Percentiles rank a stretch among this genome's conserved stretches.
These are phyloP conservation scores for Salicornia ramosissima DNA, from an alignment of 148 eudicot species.

Conservation along the genomic window DNA sequence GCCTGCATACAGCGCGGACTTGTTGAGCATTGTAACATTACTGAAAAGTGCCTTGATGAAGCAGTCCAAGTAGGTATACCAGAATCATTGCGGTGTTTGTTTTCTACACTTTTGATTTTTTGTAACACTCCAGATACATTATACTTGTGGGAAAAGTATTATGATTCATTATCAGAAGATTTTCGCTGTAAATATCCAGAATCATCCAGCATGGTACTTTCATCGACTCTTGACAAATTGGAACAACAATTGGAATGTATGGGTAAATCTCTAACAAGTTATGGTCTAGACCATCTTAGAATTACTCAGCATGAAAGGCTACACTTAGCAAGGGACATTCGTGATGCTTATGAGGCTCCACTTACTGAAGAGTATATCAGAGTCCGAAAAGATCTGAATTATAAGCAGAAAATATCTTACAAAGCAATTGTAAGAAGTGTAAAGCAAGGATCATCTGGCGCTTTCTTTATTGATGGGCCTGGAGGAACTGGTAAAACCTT, in stretches of 20 bases:
- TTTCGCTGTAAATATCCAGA: no score
- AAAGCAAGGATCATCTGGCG: neutral
- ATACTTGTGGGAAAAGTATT: neutral
- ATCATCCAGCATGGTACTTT: no score
- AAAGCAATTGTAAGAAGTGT: neutral
- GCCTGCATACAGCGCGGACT: neutral
- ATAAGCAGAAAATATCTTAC: neutral
- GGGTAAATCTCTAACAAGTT: neutral
- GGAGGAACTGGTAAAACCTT: no score
- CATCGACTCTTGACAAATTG: no score
- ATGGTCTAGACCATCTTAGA: neutral
- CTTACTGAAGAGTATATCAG: neutral
- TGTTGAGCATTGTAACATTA: neutral
- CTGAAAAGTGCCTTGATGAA: neutral
- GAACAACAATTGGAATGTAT: no score
- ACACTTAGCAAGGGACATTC: neutral
- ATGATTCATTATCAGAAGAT: neutral
- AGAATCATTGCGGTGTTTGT: neutral
- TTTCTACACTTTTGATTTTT: neutral
- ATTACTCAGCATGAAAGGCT: no score
- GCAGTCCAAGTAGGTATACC: no score
- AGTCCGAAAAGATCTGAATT: neutral
- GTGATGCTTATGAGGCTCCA: neutral
- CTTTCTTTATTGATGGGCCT: conserved; percentile 8
- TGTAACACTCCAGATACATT: neutral